These are phyloP conservation scores for Crithidia bombi DNA, from an alignment of 208 protist genomes.

Conservation along the genomic window DNA sequence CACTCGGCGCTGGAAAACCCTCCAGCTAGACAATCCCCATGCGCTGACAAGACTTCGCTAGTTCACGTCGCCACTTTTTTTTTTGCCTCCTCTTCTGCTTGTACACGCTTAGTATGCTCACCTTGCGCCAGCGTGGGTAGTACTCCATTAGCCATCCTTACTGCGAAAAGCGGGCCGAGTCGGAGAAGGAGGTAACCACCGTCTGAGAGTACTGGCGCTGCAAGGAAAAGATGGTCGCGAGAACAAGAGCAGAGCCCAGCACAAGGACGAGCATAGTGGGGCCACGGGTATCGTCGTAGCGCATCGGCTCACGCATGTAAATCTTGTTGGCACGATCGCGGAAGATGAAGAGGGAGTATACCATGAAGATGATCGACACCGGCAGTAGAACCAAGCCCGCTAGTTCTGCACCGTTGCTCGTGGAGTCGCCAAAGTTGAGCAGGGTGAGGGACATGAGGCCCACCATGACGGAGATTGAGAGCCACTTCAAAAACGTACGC, in stretches of 20 bases:
- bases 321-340: slow-evolving; percentile 89
- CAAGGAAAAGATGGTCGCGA: slow-evolving; percentile 88
- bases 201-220: slow-evolving; percentile 81
- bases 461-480: slow-evolving; percentile 90
- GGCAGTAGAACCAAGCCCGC: slow-evolving; percentile 84
- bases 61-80: too few relatives aligned
- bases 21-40: too few relatives aligned
- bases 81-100: background rate
- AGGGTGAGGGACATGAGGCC: slow-evolving; percentile 89
- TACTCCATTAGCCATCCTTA: background rate
- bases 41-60: too few relatives aligned
- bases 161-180: slow-evolving; percentile 58
- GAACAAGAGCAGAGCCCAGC: slow-evolving; percentile 67
- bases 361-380: slow-evolving; percentile 91
- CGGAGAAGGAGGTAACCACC: slow-evolving; percentile 59
- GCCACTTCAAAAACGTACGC: slow-evolving; percentile 93
- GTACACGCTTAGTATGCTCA: background rate
- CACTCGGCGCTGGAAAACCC: too few relatives aligned
- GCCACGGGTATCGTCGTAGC: slow-evolving; percentile 90
- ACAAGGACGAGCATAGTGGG: slow-evolving; percentile 88
- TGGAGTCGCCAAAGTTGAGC: slow-evolving; percentile 83
- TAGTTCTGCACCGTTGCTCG: slow-evolving; percentile 79
- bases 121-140: background rate
- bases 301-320: slow-evolving; percentile 93
- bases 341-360: slow-evolving; percentile 90